Base-by-base conservation (phyloP, 108 stramenopile species). In the Discostella stelligeroides region DNA sequence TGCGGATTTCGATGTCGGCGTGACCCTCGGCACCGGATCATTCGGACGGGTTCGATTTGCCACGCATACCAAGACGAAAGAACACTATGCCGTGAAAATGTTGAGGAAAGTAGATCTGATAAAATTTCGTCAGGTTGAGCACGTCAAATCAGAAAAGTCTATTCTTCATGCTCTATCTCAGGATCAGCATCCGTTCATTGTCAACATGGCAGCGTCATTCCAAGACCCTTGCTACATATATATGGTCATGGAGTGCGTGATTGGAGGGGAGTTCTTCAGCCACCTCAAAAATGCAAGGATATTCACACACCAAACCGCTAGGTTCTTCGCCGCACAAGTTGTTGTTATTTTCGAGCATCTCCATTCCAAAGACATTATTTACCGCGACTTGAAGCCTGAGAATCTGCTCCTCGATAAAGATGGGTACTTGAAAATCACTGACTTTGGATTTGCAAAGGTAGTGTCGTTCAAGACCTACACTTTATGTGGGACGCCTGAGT, bases 401-500 rank as follows among this genome's bases (percentile, higher is more conserved):
- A 89, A 89, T 66, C 74, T 93, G 49, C 68, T 91, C 41, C 82
- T 91, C 23, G 87, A 88, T 67, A 64, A 47, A 25, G 69, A 79
- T 1, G 97, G 97, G 12, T 96, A 91, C 68, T 70, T 95, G 8
- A 89, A 88, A 40, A 88, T 95, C 38, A 88, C 93, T 17, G 98
- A 97, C 63, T 68, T 68, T 72, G 88, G 89, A 17, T 86, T 86
- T 55, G 88, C 90, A 47, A 95, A 93, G 65, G 64, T 62, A 40
- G 84, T 92, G 18, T 56, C 81, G 1, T 86, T 73, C 77, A 86
- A 88, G 66, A 93, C 93, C 4, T 97, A 89, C 80, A 98, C 98
- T 21, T 84, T 99, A 4, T 97, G 97, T 67, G 97, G 98, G 23
- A 99, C 98, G 15, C 97, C 98, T 9, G 96, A 94, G 46, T 97